These are phyloP conservation scores for Verticillium longisporum DNA, from an alignment of 2,329 filamentous ascomycete genomes.

Conservation along the genomic window DNA sequence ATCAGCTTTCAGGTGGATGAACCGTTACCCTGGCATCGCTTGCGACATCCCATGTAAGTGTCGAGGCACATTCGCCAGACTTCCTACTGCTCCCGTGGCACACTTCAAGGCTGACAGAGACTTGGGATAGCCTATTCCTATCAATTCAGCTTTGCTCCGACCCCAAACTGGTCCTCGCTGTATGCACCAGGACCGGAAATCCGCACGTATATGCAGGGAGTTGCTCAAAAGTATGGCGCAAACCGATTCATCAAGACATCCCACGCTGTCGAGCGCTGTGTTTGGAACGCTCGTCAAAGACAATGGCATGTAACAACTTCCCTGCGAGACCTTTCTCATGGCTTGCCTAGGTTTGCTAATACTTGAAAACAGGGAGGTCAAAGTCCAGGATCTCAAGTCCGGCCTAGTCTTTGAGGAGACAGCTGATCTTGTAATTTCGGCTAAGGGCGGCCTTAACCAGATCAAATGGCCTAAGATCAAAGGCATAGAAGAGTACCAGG, in stretches of 20 bases:
- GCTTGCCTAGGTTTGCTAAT: background rate
- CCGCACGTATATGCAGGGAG: constrained; percentile 1
- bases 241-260: constrained; percentile 1
- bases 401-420: background rate
- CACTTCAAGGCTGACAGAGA: background rate
- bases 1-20: background rate
- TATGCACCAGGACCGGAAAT: constrained; percentile 4
- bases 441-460: background rate
- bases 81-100: no score
- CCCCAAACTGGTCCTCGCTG: constrained; percentile 1
- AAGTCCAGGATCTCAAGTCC: background rate
- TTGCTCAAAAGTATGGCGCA: constrained; percentile 4
- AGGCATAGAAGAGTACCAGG: background rate
- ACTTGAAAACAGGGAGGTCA: background rate
- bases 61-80: no score
- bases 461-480: background rate
- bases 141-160: constrained; percentile 4
- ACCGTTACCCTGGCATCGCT: background rate
- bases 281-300: background rate
- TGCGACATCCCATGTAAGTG: background rate
- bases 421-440: background rate
- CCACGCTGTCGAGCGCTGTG: background rate
- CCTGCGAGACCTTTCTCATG: background rate
- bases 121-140: background rate
- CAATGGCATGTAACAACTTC: background rate